phyloP scores from a whole-genome alignment of 306 rosid species.

The Pterocarpus santalinus region DNA sequence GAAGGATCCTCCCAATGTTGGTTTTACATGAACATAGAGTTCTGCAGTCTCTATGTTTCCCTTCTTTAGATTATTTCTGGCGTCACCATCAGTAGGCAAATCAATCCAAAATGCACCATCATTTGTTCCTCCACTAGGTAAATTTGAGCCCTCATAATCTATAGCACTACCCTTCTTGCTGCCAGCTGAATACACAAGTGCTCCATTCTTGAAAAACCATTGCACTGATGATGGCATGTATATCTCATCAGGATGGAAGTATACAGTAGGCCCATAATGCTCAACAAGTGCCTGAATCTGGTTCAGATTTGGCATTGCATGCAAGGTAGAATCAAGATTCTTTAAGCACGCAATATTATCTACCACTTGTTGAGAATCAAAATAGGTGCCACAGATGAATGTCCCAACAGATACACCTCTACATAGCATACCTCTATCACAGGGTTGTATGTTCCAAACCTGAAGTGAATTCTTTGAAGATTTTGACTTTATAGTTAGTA shows the following conservation, averaged over 20 bases:
- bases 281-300: slow-evolving; percentile 83
- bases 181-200: slow-evolving; percentile 59
- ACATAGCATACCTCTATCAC: slow-evolving; percentile 71
- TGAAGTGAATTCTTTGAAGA: slow-evolving; percentile 53
- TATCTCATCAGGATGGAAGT: slow-evolving; percentile 85
- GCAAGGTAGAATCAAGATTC: slow-evolving; percentile 64
- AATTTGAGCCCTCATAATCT: slow-evolving; percentile 69
- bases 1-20: slow-evolving; percentile 88
- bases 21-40: slow-evolving; percentile 88
- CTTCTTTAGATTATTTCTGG: slow-evolving; percentile 55
- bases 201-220: slow-evolving; percentile 93
- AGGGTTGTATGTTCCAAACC: slow-evolving; percentile 78
- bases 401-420: slow-evolving; percentile 85
- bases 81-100: slow-evolving; percentile 70
- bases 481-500: slow-evolving; percentile 58
- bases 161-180: slow-evolving; percentile 43
- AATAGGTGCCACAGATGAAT: slow-evolving; percentile 65
- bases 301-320: slow-evolving; percentile 80
- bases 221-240: slow-evolving; percentile 92
- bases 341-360: slow-evolving; percentile 75
- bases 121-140: slow-evolving; percentile 77
- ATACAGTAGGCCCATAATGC: slow-evolving; percentile 91
- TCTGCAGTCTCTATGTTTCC: slow-evolving; percentile 81
- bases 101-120: slow-evolving; percentile 86
- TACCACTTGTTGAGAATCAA: slow-evolving; percentile 54